phyloP scores from a whole-genome alignment of 2,329 filamentous ascomycete species.

The Aspergillus sojae region DNA sequence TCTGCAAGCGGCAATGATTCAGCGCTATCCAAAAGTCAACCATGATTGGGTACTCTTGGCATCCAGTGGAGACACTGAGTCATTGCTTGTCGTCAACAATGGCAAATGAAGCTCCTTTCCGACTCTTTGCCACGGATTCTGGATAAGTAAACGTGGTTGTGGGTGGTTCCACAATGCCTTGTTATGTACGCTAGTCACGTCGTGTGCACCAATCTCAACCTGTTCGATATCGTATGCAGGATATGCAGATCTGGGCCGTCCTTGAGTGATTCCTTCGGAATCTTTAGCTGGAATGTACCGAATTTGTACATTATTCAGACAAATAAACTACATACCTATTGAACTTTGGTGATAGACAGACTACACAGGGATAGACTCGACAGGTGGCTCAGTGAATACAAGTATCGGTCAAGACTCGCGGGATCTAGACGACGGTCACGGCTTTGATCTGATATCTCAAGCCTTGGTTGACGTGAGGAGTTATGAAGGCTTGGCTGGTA shows the following conservation, averaged over 20 bases:
- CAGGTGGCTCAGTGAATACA: not conserved
- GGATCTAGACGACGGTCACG: not conserved
- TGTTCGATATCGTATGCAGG: too few species aligned
- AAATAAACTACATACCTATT: not conserved
- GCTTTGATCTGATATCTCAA: not conserved
- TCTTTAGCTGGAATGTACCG: not conserved
- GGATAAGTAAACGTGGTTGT: not conserved
- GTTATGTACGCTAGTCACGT: not conserved
- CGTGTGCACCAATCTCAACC: not conserved
- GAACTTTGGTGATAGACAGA: not conserved
- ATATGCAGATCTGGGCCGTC: not conserved
- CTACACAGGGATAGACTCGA: not conserved
- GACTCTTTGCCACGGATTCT: not conserved
- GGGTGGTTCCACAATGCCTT: not conserved
- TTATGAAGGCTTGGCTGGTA: not conserved
- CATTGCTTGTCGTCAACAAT: not conserved
- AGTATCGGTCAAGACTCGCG: not conserved
- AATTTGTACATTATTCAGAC: too few species aligned
- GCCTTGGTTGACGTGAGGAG: not conserved
- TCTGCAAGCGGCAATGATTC: not conserved
- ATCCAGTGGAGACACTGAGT: not conserved
- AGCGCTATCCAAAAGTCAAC: not conserved
- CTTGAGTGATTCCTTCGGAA: not conserved
- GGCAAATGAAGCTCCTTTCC: not conserved
- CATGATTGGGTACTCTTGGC: not conserved